A percentile compares a stretch with the other conserved stretches of the same genome.
These are phyloP conservation scores for Debaryomyces sp. DNA, from an alignment of 1,139 yeast species.

Conservation along the genomic window DNA sequence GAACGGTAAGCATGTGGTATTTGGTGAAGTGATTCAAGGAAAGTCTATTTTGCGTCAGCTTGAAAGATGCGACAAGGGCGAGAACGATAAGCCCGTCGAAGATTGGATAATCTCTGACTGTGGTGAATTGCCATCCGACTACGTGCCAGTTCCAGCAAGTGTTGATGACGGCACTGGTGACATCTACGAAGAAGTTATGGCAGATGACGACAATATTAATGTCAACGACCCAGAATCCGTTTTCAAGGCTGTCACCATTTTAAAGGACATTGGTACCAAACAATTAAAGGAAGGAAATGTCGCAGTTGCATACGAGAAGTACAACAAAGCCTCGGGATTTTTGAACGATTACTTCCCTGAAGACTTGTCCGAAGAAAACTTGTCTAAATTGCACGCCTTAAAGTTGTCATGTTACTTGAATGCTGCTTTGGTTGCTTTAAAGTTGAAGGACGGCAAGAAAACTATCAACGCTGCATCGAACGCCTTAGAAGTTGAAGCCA, in stretches of 20 bases:
- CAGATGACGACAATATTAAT: constrained; percentile 73
- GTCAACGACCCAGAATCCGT: constrained; percentile 62
- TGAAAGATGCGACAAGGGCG: constrained; percentile 69
- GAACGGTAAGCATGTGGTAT: constrained; percentile 95
- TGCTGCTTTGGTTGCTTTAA: constrained; percentile 74
- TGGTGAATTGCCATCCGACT: constrained; percentile 73
- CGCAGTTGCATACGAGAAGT: constrained; percentile 63
- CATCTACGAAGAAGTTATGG: constrained; percentile 72
- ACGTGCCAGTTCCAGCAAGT: constrained; percentile 36
- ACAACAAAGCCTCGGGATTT: constrained; percentile 69
- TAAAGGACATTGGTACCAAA: constrained; percentile 79
- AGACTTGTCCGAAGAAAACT: constrained; percentile 59
- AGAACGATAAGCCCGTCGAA: constrained; percentile 62
- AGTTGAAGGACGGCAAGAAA: constrained; percentile 57
- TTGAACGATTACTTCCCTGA: constrained; percentile 76
- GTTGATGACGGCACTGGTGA: constrained; percentile 86
- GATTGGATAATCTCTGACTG: constrained; percentile 76
- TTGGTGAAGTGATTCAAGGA: constrained; percentile 86
- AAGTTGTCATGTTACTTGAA: constrained; percentile 70
- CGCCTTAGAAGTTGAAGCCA: constrained; percentile 64
- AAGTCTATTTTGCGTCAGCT: constrained; percentile 77
- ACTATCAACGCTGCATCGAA: constrained; percentile 63
- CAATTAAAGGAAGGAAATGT: constrained; percentile 67
- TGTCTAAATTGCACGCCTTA: constrained; percentile 51
- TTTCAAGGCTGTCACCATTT: constrained; percentile 61